Conservation (phyloP, 305 asterid genomes). For the Solanum aculeatissimum region DNA sequence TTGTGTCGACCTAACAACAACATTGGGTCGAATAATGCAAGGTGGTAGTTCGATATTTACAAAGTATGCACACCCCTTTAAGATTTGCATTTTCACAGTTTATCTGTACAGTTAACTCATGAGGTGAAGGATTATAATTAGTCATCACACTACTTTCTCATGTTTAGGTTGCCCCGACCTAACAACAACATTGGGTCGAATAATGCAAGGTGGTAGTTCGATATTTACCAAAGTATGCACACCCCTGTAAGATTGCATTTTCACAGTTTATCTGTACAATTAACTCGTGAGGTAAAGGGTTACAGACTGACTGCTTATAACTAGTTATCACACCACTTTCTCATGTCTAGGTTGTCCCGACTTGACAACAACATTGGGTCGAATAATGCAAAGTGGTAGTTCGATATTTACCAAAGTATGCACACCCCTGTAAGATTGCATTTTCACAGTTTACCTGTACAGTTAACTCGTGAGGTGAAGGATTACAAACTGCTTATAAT, state of each 20-base stretch:
- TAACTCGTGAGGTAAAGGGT: not conserved
- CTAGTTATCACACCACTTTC: too few relatives aligned
- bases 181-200: not conserved
- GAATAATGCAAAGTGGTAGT: not conserved
- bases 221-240: not conserved
- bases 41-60: not conserved
- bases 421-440: too few relatives aligned
- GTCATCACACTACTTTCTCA: not conserved
- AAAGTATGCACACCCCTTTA: not conserved
- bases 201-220: not conserved
- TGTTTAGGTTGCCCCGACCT: not conserved
- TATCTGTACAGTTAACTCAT: not conserved
- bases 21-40: not conserved
- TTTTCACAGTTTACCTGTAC: too few relatives aligned
- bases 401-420: too few relatives aligned
- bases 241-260: not conserved
- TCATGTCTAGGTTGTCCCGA: too few relatives aligned
- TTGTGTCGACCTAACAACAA: not conserved
- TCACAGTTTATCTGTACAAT: too few relatives aligned
- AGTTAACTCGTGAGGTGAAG: too few relatives aligned
- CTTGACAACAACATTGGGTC: too few relatives aligned
- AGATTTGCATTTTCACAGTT: too few relatives aligned
- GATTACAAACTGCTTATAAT: too few relatives aligned
- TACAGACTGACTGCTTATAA: too few relatives aligned
- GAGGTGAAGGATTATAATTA: not conserved